phyloP scores from a whole-genome alignment of 371 early-diverging fungal genomes.

The Batrachochytrium dendrobatidis region DNA sequence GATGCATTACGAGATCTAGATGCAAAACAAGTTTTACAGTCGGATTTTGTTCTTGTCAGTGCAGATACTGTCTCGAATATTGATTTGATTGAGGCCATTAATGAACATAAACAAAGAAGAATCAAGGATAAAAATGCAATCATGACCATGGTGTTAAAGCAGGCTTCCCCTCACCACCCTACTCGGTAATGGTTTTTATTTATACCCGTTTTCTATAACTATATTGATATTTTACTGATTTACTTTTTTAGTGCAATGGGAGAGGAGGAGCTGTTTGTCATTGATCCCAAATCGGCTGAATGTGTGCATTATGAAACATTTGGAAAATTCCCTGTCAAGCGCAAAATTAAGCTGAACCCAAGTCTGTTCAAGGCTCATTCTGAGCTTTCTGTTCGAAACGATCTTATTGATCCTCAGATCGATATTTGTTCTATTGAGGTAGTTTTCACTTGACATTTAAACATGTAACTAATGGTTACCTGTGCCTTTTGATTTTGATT shows the following conservation, averaged over 20 bases:
- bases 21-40: constrained; percentile 64
- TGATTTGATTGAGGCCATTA: constrained; percentile 64
- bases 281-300: constrained; percentile 67
- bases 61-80: constrained; percentile 89
- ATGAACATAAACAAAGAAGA: constrained; percentile 66
- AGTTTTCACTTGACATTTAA: background rate
- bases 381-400: constrained; percentile 73
- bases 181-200: background rate
- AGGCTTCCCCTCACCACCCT: constrained; percentile 49
- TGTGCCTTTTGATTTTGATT: no score
- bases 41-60: constrained; percentile 87
- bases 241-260: constrained; percentile 32
- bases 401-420: constrained; percentile 86
- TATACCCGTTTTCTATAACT: background rate
- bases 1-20: constrained; percentile 91
- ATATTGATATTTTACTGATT: background rate
- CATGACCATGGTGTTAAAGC: constrained; percentile 88
- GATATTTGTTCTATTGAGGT: constrained; percentile 89
- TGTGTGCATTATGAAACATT: constrained; percentile 75
- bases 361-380: constrained; percentile 47
- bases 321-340: constrained; percentile 57
- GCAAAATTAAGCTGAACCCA: constrained; percentile 21
- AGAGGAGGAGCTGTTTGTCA: constrained; percentile 73
- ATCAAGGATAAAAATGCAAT: constrained; percentile 73
- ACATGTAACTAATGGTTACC: no score